phyloP scores from a whole-genome alignment of 805 yeast species.

The Metschnikowia koreensis region DNA sequence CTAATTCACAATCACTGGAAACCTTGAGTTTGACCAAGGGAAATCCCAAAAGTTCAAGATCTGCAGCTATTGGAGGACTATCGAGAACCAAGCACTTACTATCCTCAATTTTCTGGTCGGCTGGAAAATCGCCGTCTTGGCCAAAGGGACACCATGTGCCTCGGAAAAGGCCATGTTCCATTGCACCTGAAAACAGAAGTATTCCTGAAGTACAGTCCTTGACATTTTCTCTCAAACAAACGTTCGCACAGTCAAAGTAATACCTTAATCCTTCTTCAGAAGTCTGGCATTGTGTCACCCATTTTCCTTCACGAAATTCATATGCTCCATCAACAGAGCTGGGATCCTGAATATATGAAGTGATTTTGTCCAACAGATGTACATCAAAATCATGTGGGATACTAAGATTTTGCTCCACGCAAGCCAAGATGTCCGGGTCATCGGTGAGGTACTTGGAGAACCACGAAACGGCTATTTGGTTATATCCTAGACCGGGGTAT shows the following conservation, averaged over 20 bases:
- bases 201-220: not conserved
- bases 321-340: slow-evolving; percentile 1
- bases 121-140: slow-evolving; percentile 8
- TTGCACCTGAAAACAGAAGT: slow-evolving; percentile 4
- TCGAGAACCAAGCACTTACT: slow-evolving; percentile 3
- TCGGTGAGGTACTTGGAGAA: slow-evolving; percentile 3
- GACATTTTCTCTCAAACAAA: not conserved
- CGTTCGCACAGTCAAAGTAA: not conserved
- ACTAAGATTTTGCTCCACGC: not conserved
- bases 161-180: slow-evolving; percentile 6
- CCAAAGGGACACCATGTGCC: slow-evolving; percentile 9
- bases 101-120: slow-evolving; percentile 7
- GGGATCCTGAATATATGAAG: slow-evolving; percentile 6
- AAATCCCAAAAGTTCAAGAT: slow-evolving; percentile 34
- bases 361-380: not conserved
- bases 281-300: not conserved
- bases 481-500: slow-evolving; percentile 5
- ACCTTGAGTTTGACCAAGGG: slow-evolving; percentile 32
- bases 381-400: not conserved
- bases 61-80: slow-evolving; percentile 20
- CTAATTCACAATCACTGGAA: slow-evolving; percentile 36
- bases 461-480: slow-evolving; percentile 7
- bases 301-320: not conserved
- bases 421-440: not conserved
- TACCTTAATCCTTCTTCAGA: not conserved